These are phyloP conservation scores for Phlebiopsis gigantea DNA, from an alignment of 768 basidiomycete species.

Conservation along the genomic window DNA sequence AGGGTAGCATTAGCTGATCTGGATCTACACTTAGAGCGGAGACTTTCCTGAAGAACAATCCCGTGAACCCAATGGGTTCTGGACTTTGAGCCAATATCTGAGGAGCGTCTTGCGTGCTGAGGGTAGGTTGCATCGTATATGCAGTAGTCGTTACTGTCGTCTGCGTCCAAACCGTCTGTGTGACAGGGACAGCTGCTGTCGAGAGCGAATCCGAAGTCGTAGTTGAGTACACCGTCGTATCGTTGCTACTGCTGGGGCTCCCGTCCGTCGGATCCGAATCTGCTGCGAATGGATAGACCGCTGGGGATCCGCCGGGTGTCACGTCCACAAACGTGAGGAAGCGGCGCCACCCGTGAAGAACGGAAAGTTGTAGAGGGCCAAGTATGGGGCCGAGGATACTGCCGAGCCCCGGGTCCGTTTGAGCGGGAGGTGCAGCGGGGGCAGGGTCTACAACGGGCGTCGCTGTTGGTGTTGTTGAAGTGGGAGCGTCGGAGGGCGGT, in stretches of 20 bases:
- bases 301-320: neutral
- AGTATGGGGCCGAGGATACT: neutral
- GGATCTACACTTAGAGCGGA: neutral
- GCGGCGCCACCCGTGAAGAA: neutral
- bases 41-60: conserved; percentile 73
- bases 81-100: neutral
- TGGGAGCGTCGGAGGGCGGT: too few relatives aligned
- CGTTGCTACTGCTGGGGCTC: neutral
- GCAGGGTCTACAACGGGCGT: neutral
- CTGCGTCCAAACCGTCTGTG: conserved; percentile 6
- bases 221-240: neutral
- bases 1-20: neutral
- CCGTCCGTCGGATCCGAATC: too few relatives aligned
- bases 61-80: conserved; percentile 33
- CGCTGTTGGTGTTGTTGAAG: neutral
- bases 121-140: neutral
- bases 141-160: conserved; percentile 3
- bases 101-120: neutral
- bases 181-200: neutral
- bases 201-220: neutral
- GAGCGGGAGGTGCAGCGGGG: neutral
- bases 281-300: neutral
- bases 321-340: neutral
- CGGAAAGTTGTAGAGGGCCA: neutral
- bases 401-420: neutral